These are phyloP conservation scores for Biscogniauxia mediterranea DNA, from an alignment of 2,329 filamentous ascomycete species.

Conservation along the genomic window DNA sequence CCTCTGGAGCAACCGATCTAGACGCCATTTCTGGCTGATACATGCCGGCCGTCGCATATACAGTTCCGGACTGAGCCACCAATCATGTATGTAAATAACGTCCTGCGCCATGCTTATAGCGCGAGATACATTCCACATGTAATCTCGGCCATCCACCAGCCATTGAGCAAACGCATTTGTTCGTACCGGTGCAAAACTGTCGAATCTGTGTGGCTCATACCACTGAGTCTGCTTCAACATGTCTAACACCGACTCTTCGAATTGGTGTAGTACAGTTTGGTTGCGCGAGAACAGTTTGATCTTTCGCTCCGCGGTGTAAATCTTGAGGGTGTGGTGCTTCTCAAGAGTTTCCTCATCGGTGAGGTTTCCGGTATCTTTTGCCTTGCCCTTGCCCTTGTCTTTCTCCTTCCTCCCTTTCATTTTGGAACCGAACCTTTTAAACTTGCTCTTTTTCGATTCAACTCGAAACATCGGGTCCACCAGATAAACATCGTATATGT, in stretches of 20 bases:
- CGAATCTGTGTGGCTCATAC: conserved; percentile 81
- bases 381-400: conserved; percentile 26
- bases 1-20: conserved; percentile 87
- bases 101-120: conserved; percentile 97
- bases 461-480: conserved; percentile 86
- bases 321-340: conserved; percentile 75
- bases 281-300: conserved; percentile 89
- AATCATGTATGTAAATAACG: conserved; percentile 98
- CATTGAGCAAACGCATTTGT: conserved; percentile 87
- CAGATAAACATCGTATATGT: conserved; percentile 98
- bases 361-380: conserved; percentile 28
- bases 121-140: conserved; percentile 99
- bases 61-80: conserved; percentile 96
- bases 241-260: conserved; percentile 85
- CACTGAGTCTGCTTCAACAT: conserved; percentile 84
- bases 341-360: conserved; percentile 35
- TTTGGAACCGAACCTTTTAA: conserved; percentile 53
- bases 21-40: conserved; percentile 96
- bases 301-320: conserved; percentile 90
- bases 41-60: conserved; percentile 92
- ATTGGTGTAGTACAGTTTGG: conserved; percentile 84
- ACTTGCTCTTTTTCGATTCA: conserved; percentile 65
- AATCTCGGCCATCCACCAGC: conserved; percentile 94
- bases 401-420: conserved; percentile 62
- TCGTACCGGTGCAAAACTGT: conserved; percentile 89